phyloP scores from a whole-genome alignment of 2,329 filamentous ascomycete species.

The Colletotrichum cordylinicola region DNA sequence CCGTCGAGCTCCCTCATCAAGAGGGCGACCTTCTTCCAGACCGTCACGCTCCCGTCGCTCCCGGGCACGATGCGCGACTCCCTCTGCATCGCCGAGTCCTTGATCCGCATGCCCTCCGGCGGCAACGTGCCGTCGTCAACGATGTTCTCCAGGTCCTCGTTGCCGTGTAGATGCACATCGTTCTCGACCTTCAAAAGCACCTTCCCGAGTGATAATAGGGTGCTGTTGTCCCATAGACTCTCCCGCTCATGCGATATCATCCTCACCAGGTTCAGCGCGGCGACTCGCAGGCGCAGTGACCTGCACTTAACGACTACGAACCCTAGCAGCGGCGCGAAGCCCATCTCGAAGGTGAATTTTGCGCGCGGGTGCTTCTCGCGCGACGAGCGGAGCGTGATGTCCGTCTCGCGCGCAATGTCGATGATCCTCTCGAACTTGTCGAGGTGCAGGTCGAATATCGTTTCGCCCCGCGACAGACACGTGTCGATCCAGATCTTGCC shows the following conservation, averaged over 20 bases:
- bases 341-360: conserved; percentile 47
- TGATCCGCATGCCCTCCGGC: conserved; percentile 30
- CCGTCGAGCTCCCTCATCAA: conserved; percentile 4
- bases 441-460: conserved; percentile 36
- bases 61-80: not conserved
- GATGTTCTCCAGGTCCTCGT: conserved; percentile 21
- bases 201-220: conserved; percentile 35
- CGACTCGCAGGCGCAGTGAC: conserved; percentile 36
- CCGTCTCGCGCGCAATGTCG: conserved; percentile 26
- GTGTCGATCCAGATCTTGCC: conserved; percentile 37
- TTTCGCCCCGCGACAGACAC: conserved; percentile 35
- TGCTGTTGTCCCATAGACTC: conserved; percentile 39
- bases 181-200: conserved; percentile 46
- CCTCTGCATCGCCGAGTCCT: conserved; percentile 23
- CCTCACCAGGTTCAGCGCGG: conserved; percentile 37
- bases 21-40: not conserved
- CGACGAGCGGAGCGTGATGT: not conserved
- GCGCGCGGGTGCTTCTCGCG: not conserved
- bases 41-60: not conserved
- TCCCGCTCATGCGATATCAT: conserved; percentile 35
- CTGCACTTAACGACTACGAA: conserved; percentile 45
- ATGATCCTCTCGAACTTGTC: conserved; percentile 36
- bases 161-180: conserved; percentile 29
- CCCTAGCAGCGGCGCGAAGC: conserved; percentile 41
- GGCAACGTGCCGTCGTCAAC: conserved; percentile 27